Conservation (phyloP, 2,329 filamentous ascomycete genomes). For the Fusarium sp. region DNA sequence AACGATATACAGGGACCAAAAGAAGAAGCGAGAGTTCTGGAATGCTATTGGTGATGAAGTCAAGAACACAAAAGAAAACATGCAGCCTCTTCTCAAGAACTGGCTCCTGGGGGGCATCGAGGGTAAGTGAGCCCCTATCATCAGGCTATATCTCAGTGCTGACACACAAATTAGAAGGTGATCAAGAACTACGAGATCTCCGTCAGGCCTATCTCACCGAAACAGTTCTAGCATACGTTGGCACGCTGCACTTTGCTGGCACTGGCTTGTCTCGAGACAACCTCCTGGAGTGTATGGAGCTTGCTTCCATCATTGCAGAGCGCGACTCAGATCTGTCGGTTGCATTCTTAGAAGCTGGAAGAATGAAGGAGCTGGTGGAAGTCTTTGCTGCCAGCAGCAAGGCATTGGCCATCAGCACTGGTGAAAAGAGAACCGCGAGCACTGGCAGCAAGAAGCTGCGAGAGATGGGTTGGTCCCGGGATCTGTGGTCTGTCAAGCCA, state of each 20-base stretch:
- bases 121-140: constrained; percentile 54
- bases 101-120: constrained; percentile 69
- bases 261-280: constrained; percentile 78
- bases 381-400: constrained; percentile 82
- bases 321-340: constrained; percentile 72
- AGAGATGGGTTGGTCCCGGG: constrained; percentile 70
- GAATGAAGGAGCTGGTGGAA: constrained; percentile 80
- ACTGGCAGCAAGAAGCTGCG: constrained; percentile 68
- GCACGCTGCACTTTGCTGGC: constrained; percentile 81
- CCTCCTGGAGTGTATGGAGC: constrained; percentile 85
- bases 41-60: constrained; percentile 63
- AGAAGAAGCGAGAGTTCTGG: constrained; percentile 61
- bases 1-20: constrained; percentile 45
- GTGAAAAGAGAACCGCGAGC: constrained; percentile 62
- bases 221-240: constrained; percentile 83
- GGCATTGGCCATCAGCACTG: constrained; percentile 68
- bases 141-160: background rate
- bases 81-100: constrained; percentile 69
- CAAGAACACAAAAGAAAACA: constrained; percentile 63
- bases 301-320: constrained; percentile 79
- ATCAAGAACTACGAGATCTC: constrained; percentile 70
- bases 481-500: constrained; percentile 66
- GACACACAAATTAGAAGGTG: constrained; percentile 58
- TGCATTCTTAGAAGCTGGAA: constrained; percentile 70
- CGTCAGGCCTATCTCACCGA: constrained; percentile 86